Evolutionary conservation across 2,329 filamentous ascomycete species (phyloP).

Genomic region (Onygena corvina): DNA sequence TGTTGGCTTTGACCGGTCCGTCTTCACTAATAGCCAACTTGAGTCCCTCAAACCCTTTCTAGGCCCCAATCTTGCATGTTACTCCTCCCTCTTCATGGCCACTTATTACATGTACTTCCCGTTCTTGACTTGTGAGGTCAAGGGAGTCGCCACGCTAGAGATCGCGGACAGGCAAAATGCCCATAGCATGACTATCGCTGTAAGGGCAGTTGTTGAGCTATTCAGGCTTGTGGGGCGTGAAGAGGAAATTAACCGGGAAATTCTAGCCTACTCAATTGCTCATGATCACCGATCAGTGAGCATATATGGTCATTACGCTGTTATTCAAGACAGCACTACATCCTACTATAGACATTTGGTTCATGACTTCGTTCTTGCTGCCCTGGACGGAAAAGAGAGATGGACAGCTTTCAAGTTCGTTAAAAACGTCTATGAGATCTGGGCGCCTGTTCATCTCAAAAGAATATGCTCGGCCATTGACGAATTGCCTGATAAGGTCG

Average conservation of each 20-base stretch:
- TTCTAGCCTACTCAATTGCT: constrained; percentile 37
- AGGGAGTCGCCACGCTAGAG: constrained; percentile 26
- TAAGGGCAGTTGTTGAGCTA: constrained; percentile 26
- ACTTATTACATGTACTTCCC: constrained; percentile 41
- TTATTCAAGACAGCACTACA: constrained; percentile 24
- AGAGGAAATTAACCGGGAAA: constrained; percentile 30
- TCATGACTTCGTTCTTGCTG: constrained; percentile 24
- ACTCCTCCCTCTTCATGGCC: constrained; percentile 33
- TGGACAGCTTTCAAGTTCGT: constrained; percentile 32
- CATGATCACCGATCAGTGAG: constrained; percentile 25
- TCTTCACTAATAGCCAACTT: constrained; percentile 36
- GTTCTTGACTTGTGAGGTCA: constrained; percentile 40
- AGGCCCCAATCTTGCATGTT: constrained; percentile 19
- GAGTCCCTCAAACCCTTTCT: constrained; percentile 31
- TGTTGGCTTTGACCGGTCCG: constrained; percentile 30
- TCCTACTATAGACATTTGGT: constrained; percentile 33
- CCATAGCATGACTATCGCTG: constrained; percentile 24
- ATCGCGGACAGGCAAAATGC: constrained; percentile 23
- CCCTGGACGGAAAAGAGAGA: constrained; percentile 25
- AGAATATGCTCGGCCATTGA: constrained; percentile 14
- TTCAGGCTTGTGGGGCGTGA: constrained; percentile 25
- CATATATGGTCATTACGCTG: constrained; percentile 35
- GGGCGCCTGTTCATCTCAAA: constrained; percentile 20
- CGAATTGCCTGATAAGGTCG: too few relatives aligned
- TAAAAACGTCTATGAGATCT: constrained; percentile 29